A percentile compares a stretch with the other conserved stretches of the same genome.
Conservation (phyloP, 2,329 filamentous ascomycete genomes). For the Fonsecaea nubica region DNA sequence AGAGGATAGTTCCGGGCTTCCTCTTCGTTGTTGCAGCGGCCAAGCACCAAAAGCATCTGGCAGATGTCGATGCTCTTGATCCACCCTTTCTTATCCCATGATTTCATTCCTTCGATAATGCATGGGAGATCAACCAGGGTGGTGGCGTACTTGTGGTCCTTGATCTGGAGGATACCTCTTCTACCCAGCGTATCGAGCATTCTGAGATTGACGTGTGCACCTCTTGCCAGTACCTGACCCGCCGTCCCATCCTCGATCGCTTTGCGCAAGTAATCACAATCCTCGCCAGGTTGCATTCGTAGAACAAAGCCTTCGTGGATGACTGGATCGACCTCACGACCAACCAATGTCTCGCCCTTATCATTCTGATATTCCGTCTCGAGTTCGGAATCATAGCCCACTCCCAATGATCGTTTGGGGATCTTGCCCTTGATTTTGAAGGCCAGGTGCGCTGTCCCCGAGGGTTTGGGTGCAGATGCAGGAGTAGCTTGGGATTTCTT, state of each 20-base stretch:
- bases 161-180: conserved; percentile 74
- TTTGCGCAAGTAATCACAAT: conserved; percentile 81
- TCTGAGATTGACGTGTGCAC: conserved; percentile 78
- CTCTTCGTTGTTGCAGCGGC: conserved; percentile 68
- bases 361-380: conserved; percentile 19
- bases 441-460: conserved; percentile 55
- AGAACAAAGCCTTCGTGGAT: conserved; percentile 90
- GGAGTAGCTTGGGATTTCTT: conserved; percentile 35
- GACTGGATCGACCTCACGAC: conserved; percentile 82
- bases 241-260: conserved; percentile 79
- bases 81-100: conserved; percentile 85
- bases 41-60: conserved; percentile 84
- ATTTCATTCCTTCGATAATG: conserved; percentile 90
- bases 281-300: conserved; percentile 83
- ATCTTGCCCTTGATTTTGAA: conserved; percentile 72
- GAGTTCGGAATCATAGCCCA: conserved; percentile 92
- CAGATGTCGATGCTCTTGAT: conserved; percentile 89
- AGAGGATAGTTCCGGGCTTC: conserved; percentile 71
- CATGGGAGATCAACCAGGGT: conserved; percentile 83
- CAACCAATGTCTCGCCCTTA: conserved; percentile 62
- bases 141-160: conserved; percentile 75
- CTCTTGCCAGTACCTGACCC: conserved; percentile 67
- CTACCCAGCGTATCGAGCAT: conserved; percentile 74
- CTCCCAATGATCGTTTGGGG: conserved; percentile 74
- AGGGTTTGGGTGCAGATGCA: conserved; percentile 26